These are phyloP conservation scores for Aspergillus sp. DNA, from an alignment of 2,329 filamentous ascomycete genomes.

Conservation along the genomic window DNA sequence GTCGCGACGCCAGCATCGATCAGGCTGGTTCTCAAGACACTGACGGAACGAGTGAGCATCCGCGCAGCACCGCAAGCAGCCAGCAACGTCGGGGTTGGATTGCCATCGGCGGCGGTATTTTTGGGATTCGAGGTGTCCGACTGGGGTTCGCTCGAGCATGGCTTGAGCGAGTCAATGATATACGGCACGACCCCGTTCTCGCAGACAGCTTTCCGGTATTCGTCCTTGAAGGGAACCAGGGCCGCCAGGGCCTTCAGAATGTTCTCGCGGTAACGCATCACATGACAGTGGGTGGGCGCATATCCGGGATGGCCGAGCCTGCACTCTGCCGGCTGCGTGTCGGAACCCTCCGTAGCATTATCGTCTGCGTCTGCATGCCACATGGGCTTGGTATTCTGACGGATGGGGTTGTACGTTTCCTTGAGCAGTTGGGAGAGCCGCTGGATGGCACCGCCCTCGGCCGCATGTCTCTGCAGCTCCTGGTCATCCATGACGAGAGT, in stretches of 20 bases:
- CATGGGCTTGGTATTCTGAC: constrained; percentile 50
- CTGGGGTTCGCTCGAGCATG: constrained; percentile 42
- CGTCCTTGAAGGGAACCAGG: constrained; percentile 76
- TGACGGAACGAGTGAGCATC: constrained; percentile 81
- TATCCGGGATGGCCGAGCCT: constrained; percentile 63
- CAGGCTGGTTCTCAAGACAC: constrained; percentile 77
- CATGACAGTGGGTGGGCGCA: constrained; percentile 63
- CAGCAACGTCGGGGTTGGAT: constrained; percentile 74
- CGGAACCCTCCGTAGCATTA: constrained; percentile 16
- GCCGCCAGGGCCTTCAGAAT: constrained; percentile 78
- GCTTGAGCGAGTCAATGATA: constrained; percentile 78
- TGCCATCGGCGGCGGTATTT: constrained; percentile 62
- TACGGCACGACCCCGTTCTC: constrained; percentile 77
- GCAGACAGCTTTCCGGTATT: constrained; percentile 78
- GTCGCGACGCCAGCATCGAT: constrained; percentile 81
- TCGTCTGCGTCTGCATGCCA: constrained; percentile 51
- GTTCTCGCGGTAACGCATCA: constrained; percentile 73
- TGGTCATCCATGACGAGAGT: constrained; percentile 76
- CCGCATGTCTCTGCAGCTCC: constrained; percentile 76
- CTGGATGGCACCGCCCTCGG: constrained; percentile 65
- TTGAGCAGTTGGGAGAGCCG: constrained; percentile 65
- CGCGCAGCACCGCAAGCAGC: constrained; percentile 81
- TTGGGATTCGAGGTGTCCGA: constrained; percentile 29
- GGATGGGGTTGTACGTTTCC: constrained; percentile 62
- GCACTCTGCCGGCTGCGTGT: constrained; percentile 35